Percentiles rank a stretch among this genome's conserved stretches.
These are phyloP conservation scores for Pyronema domesticum DNA, from an alignment of 495 filamentous ascomycete species.

Conservation along the genomic window DNA sequence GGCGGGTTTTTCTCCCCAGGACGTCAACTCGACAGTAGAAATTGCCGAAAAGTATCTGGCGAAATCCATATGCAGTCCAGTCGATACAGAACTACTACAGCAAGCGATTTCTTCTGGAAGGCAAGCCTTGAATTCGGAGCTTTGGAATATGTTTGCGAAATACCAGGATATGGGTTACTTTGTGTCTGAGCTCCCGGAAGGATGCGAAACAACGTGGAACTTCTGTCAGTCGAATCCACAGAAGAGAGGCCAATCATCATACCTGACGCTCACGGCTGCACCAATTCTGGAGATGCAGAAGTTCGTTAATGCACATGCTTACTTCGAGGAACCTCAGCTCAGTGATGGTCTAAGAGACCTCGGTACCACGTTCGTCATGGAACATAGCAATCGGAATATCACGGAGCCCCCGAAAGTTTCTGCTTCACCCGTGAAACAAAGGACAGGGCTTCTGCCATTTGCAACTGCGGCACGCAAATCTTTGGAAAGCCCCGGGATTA, in stretches of 20 bases:
- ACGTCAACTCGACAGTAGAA: constrained; percentile 44
- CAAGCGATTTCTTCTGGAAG: constrained; percentile 46
- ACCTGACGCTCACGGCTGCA: background rate
- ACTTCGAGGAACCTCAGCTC: constrained; percentile 35
- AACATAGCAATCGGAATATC: background rate
- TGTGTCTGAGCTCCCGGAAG: constrained; percentile 16
- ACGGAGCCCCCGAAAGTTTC: background rate
- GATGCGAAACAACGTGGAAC: constrained; percentile 37
- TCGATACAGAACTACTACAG: constrained; percentile 42
- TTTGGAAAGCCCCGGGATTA: background rate
- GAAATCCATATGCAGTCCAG: constrained; percentile 33
- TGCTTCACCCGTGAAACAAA: background rate
- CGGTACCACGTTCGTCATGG: background rate
- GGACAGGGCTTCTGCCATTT: too few relatives aligned
- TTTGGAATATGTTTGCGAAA: constrained; percentile 47
- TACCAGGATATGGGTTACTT: constrained; percentile 54
- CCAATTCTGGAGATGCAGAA: constrained; percentile 33
- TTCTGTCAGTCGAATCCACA: background rate
- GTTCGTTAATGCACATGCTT: constrained; percentile 38
- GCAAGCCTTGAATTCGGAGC: constrained; percentile 36
- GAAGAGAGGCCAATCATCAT: background rate
- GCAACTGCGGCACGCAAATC: background rate
- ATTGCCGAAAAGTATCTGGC: constrained; percentile 46
- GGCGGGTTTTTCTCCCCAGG: constrained; percentile 46
- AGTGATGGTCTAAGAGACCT: constrained; percentile 25